phyloP scores from a whole-genome alignment of 2,329 filamentous ascomycete genomes.

The Fusarium azukiicola region DNA sequence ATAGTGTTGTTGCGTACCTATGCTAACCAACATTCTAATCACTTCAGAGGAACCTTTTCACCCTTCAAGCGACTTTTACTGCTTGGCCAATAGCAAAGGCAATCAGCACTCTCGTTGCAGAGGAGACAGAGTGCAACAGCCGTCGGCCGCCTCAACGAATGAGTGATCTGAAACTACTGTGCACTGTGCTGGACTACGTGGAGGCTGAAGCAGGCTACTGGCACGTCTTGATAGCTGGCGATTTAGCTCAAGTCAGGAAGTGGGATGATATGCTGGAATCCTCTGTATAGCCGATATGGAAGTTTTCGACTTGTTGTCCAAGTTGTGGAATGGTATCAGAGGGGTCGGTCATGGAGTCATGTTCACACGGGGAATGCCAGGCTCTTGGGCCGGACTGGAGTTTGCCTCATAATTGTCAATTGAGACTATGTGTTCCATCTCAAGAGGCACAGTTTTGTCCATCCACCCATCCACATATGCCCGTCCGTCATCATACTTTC shows the following conservation, averaged over 20 bases:
- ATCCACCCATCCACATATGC: not conserved
- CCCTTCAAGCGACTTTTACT: not conserved
- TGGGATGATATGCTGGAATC: not conserved
- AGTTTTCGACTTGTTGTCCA: not conserved
- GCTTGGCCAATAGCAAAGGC: conserved; percentile 10
- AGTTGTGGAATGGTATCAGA: not conserved
- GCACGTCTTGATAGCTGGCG: not conserved
- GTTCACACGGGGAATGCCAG: no score
- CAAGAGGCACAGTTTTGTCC: not conserved
- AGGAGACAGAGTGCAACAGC: rapidly evolving
- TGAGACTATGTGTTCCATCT: conserved; percentile 5
- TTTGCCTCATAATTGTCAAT: conserved; percentile 6
- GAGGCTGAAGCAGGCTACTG: not conserved
- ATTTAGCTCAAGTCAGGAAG: not conserved
- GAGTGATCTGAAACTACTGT: not conserved
- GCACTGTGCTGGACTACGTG: not conserved
- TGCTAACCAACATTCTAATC: no score
- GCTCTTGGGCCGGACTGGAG: not conserved
- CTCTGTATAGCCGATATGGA: no score
- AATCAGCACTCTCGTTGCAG: not conserved
- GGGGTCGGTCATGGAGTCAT: not conserved
- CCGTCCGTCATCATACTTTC: no score
- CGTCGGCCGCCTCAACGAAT: not conserved
- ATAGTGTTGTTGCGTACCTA: no score
- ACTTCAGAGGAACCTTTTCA: not conserved